Conservation (phyloP, 352 stramenopile genomes). For the Pythium phragmitis region DNA sequence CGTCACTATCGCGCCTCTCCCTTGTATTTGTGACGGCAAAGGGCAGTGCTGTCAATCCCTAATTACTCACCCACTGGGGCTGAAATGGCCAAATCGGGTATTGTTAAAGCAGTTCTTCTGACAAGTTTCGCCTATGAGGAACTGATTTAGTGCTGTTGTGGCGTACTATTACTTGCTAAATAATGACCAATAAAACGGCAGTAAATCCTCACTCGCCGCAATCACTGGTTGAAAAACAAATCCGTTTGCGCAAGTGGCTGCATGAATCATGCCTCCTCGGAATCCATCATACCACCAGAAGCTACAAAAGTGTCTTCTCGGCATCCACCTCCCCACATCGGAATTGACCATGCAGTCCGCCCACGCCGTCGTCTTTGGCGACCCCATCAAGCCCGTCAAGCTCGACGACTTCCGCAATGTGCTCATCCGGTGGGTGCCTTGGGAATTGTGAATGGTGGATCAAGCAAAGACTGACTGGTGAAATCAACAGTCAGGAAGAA, state of each 20-base stretch:
- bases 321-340: background rate
- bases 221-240: constrained; percentile 15
- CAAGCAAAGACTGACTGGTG: background rate
- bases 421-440: constrained; percentile 61
- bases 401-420: constrained; percentile 88
- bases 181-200: background rate
- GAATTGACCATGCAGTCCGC: constrained; percentile 44
- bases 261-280: background rate
- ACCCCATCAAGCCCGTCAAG: constrained; percentile 70
- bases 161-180: background rate
- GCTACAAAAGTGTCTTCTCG: background rate
- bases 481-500: constrained; percentile 89
- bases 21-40: background rate
- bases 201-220: background rate
- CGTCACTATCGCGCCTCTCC: background rate
- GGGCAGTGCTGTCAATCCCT: background rate
- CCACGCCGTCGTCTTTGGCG: constrained; percentile 61
- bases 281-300: background rate
- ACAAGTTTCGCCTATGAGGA: no score
- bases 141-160: background rate
- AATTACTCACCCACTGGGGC: background rate
- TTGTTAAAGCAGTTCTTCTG: no score
- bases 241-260: constrained; percentile 28
- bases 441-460: background rate
- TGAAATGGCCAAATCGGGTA: background rate